Evolutionary conservation across 495 filamentous ascomycete genomes (phyloP), one percentile per base, ranked within the genome.

Genomic region (Durotheca rogersii): DNA sequence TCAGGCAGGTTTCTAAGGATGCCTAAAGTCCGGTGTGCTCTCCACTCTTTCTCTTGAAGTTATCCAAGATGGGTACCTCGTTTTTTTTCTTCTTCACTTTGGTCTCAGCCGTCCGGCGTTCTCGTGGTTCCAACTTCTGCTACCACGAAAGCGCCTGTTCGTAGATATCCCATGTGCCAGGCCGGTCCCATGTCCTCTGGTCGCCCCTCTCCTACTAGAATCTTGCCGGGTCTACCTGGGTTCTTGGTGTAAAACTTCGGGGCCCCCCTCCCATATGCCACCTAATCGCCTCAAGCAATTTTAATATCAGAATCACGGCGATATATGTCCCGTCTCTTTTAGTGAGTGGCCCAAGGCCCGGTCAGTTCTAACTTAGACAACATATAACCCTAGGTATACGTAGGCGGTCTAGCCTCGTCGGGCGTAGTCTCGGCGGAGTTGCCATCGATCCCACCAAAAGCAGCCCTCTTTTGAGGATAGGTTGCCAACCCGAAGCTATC

Each of bases 281-380:
- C 49, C 33, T 53, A 49, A 32, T 19, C 33, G 33, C 39, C 49
- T 50, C 55, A 45, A 38, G 37, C n/a, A 42, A 41, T 34, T 49
- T 53, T 42, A 50, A 53, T 59, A 59, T 59, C 41, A 46, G 40
- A 23, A 41, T 47, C 29, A 53, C 50, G 56, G 56, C 45, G 56
- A 53, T 50, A 59, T 59, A 59, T 30, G 27, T 53, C 56, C 56
- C 56, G 50, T 59, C 45, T 41, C 30, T 15, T 41, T 42, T 36
- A 34, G 16, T 39, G 38, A 45, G 48, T 45, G 34, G 12, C 21
- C 15, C 43, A 27, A 49, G 30, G 38, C 35, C 34, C 21, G 40
- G 35, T 20, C 35, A 15, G 16, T 14, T 45, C 18, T 27, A 27
- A 4, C 23, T 9, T n/a, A n/a, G n/a, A n/a, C n/a, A n/a, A 27